phyloP scores from a whole-genome alignment of 495 filamentous ascomycete genomes.

The Lineolata rhizophorae region DNA sequence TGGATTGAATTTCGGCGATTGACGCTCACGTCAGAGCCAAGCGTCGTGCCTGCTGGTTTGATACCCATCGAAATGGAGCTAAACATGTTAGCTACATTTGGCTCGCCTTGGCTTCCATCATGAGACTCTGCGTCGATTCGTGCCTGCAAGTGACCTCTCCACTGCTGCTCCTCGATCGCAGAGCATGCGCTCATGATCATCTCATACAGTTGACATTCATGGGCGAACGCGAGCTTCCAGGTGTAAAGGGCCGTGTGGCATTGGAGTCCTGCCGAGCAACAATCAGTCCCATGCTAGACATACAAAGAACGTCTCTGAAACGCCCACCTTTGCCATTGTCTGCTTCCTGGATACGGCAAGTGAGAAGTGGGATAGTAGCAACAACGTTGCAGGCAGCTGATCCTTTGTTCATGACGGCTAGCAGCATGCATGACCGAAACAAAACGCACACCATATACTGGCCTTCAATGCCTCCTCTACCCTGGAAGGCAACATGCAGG shows the following conservation, averaged over 20 bases:
- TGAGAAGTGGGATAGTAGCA: constrained; percentile 47
- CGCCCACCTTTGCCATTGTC: constrained; percentile 63
- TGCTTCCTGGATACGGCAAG: constrained; percentile 49
- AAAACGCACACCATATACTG: constrained; percentile 77
- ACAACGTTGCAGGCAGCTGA: constrained; percentile 46
- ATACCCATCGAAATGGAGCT: constrained; percentile 42
- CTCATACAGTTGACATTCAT: constrained; percentile 56
- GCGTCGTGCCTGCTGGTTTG: constrained; percentile 48
- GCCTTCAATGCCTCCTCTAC: constrained; percentile 38
- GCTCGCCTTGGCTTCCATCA: constrained; percentile 22
- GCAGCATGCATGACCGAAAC: constrained; percentile 57
- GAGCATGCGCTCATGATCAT: constrained; percentile 78
- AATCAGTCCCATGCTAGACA: constrained; percentile 3
- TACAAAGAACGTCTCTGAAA: background rate
- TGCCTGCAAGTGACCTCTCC: constrained; percentile 34
- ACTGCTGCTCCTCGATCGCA: constrained; percentile 54
- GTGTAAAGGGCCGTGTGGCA: constrained; percentile 71
- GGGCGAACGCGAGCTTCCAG: constrained; percentile 85
- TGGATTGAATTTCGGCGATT: constrained; percentile 64
- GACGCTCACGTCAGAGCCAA: constrained; percentile 49
- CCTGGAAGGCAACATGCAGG: constrained; percentile 67
- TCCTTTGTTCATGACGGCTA: constrained; percentile 42
- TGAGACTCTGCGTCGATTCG: constrained; percentile 18
- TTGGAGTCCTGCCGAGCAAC: constrained; percentile 41
- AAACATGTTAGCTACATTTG: constrained; percentile 29